Conservation (phyloP, 768 basidiomycete species). For the Tricholoma bakamatsutake region DNA sequence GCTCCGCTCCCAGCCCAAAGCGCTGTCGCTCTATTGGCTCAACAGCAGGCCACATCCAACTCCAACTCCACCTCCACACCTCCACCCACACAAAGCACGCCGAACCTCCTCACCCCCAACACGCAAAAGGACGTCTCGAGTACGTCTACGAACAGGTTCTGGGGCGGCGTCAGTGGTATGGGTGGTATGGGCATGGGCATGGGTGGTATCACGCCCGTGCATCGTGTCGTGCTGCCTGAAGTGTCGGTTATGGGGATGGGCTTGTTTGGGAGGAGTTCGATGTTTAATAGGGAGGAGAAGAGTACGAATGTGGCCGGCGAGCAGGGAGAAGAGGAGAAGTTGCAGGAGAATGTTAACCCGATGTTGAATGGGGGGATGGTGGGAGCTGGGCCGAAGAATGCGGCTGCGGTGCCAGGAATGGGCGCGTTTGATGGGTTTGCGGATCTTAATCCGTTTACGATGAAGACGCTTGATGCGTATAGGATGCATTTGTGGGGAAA, state of each 20-base stretch:
- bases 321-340: conserved; percentile 15
- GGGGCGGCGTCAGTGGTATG: conserved; percentile 59
- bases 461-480: conserved; percentile 81
- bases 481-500: conserved; percentile 92
- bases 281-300: conserved; percentile 11
- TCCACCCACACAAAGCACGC: conserved; percentile 6
- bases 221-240: conserved; percentile 79
- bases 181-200: conserved; percentile 29
- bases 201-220: conserved; percentile 78
- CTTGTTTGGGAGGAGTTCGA: conserved; percentile 6
- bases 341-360: conserved; percentile 82
- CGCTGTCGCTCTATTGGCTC: conserved; percentile 26
- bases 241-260: conserved; percentile 20
- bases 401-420: conserved; percentile 9
- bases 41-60: conserved; percentile 5
- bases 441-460: conserved; percentile 77
- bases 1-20: conserved; percentile 39
- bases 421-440: conserved; percentile 71
- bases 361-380: conserved; percentile 38
- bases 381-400: conserved; percentile 7
- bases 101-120: conserved; percentile 50
- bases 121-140: conserved; percentile 73
- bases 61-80: conserved; percentile 15
- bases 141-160: conserved; percentile 58
- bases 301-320: conserved; percentile 3